Base-by-base conservation (phyloP, 129 eudicot species). In the Arctium minus region DNA sequence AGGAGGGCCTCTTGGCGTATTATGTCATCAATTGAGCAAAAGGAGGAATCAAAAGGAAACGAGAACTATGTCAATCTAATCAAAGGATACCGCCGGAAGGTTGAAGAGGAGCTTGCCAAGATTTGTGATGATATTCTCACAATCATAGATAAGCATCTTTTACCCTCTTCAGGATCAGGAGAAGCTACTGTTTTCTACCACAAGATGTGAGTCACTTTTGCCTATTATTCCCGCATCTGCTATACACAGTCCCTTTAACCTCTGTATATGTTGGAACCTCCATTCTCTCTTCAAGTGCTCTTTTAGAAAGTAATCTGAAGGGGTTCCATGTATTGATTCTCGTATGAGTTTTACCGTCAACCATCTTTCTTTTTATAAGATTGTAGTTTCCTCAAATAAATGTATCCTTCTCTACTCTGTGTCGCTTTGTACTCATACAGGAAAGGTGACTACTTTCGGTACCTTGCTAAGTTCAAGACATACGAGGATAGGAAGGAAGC, bases 1-100 rank as follows among this genome's bases (percentile, higher is more conserved):
- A 86, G 92, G 32, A 85, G 98, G 79, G 98, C 97, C 67, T 93
- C 98, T 31, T 93, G 98, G 98, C 91, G 98, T 64, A 93, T 93
- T 46, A 91, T 93, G 94, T 91, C 97, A 60, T 93, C 98, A 10
- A 89, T 93, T 75, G 92, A 91, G 85, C 94, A 93, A 84, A 93
- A 91, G 87, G 98, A 93, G 86, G 94, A 89, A 46, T 89, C 98
- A 11, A 91, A 93, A 82, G 96, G 91, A 77, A 91, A 89, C 68
- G 97, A 91, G 80, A 81, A 84, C 76, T 86, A 89, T 83, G 98
- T 93, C 80, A 91, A 84, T 84, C 86, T 88, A 48, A 91, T 93
- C 68, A 93, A 89, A 69, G 88, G 91, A 56, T 93, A 88, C 79
- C 92, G 97, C 84, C 89, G 84, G 71, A 93, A 93, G 88, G 96